These are phyloP conservation scores for Acanthamoeba sp. DNA, from an alignment of 208 protist genomes.

Conservation along the genomic window DNA sequence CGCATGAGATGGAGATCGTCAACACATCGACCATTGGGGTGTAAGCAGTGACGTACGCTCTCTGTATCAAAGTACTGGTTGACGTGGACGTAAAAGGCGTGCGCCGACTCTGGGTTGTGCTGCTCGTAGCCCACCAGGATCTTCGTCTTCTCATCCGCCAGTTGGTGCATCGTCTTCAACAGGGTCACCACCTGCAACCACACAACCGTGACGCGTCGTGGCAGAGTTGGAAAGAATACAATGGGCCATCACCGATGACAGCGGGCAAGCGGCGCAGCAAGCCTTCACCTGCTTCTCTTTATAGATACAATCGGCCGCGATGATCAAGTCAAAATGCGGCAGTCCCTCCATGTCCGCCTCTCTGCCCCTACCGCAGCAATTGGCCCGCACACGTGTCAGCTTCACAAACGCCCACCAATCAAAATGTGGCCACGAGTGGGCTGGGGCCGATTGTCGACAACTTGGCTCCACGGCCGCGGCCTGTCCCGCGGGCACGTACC, in stretches of 20 bases:
- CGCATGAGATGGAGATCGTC: no score
- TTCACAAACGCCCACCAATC: no score
- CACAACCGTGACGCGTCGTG: no score
- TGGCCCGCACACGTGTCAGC: background rate
- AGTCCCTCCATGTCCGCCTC: conserved; percentile 26
- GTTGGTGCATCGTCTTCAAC: conserved; percentile 4
- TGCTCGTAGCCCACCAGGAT: background rate
- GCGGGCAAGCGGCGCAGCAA: background rate
- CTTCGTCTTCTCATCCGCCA: background rate
- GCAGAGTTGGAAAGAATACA: no score
- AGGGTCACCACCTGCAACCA: background rate
- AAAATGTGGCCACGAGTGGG: no score
- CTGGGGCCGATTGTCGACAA: no score
- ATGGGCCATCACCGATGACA: background rate
- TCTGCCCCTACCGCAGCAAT: background rate
- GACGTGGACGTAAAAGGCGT: background rate
- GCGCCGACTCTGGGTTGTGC: background rate
- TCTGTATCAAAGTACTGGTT: background rate
- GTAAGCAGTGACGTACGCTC: background rate
- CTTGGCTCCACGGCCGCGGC: no score
- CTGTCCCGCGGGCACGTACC: no score
- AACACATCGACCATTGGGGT: no score
- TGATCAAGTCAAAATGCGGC: background rate
- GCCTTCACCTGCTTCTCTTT: background rate
- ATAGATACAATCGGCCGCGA: conserved; percentile 3